phyloP scores from a whole-genome alignment of 164 flowering plant genomes.

The Euptelea pleiosperma region DNA sequence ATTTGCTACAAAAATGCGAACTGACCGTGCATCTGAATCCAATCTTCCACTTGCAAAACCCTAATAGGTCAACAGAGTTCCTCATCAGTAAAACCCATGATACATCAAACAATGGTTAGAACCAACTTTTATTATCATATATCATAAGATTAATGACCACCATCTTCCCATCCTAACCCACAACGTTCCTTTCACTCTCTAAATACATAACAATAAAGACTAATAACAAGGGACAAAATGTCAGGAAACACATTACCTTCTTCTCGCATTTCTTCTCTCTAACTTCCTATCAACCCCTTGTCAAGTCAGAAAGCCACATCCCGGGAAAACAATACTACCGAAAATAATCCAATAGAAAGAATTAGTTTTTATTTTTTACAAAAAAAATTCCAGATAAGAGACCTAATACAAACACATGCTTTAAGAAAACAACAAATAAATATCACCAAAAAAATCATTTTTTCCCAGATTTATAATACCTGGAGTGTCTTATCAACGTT shows the following conservation, averaged over 20 bases:
- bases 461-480: too few relatives aligned
- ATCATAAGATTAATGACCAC: too few relatives aligned
- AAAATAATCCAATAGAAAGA: too few relatives aligned
- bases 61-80: conserved; percentile 30
- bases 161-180: too few relatives aligned
- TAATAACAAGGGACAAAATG: too few relatives aligned
- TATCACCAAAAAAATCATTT: too few relatives aligned
- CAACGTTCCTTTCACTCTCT: too few relatives aligned
- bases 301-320: conserved; percentile 69
- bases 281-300: conserved; percentile 72
- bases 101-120: background rate
- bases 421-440: too few relatives aligned
- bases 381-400: too few relatives aligned
- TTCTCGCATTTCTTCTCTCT: conserved; percentile 78
- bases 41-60: conserved; percentile 99
- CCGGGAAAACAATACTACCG: conserved; percentile 54
- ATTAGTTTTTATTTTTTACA: too few relatives aligned
- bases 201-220: too few relatives aligned
- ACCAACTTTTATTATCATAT: background rate
- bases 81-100: background rate
- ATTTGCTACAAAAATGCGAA: conserved; percentile 95
- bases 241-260: conserved; percentile 71
- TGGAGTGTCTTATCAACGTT: conserved; percentile 53
- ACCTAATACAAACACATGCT: too few relatives aligned
- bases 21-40: conserved; percentile 87